Percentiles rank a stretch among this genome's conserved stretches.
Conservation (phyloP, 2,329 filamentous ascomycete species). For the Fusarium sublunatum region DNA sequence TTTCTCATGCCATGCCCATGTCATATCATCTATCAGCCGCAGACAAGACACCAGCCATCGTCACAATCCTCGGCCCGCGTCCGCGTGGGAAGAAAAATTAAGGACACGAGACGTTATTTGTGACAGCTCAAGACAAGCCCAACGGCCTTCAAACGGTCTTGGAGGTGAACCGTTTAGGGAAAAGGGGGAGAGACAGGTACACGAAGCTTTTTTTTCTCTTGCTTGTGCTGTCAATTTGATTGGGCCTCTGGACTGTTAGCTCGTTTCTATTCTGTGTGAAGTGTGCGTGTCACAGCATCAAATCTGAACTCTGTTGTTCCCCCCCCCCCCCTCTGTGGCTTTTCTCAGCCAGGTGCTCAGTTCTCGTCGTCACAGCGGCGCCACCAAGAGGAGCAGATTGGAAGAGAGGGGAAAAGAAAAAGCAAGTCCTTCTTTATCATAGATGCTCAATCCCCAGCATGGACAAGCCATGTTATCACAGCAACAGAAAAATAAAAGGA, state of each 20-base stretch:
- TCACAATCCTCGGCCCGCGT: neutral
- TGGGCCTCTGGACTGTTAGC: neutral
- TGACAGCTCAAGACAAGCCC: neutral
- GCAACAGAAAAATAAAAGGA: neutral
- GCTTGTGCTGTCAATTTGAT: neutral
- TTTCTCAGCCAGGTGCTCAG: neutral
- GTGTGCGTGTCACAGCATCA: neutral
- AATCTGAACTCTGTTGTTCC: neutral
- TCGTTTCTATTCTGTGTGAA: neutral
- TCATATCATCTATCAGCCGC: neutral
- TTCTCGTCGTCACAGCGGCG: neutral
- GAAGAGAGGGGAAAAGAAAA: neutral
- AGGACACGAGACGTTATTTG: neutral
- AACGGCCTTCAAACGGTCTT: neutral
- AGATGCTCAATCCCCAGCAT: neutral
- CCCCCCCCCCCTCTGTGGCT: neutral
- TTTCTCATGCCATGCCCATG: too few species aligned
- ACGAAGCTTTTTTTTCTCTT: neutral
- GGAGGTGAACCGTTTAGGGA: too few species aligned
- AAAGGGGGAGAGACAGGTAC: neutral
- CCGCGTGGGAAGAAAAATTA: neutral
- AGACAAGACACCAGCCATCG: neutral
- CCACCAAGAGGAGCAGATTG: neutral
- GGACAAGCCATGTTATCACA: too few species aligned
- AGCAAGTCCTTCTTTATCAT: constrained; percentile 10